Conservation (phyloP, 2,329 filamentous ascomycete species). For the Pseudophaeomoniella oleicola region DNA sequence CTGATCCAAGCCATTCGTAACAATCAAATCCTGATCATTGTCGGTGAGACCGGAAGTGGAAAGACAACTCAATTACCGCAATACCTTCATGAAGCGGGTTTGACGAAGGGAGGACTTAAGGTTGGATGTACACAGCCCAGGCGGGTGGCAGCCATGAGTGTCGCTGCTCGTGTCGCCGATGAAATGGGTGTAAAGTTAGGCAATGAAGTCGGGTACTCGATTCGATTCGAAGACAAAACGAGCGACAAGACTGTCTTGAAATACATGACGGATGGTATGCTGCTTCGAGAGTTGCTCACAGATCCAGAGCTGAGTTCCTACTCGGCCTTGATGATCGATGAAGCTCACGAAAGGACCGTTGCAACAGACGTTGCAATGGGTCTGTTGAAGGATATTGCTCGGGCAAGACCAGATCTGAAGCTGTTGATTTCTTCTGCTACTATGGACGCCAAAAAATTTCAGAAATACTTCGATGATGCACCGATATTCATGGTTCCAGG, state of each 20-base stretch:
- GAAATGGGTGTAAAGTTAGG: slow-evolving; percentile 85
- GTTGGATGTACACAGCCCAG: slow-evolving; percentile 89
- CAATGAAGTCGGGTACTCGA: slow-evolving; percentile 84
- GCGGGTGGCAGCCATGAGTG: slow-evolving; percentile 92
- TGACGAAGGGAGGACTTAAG: slow-evolving; percentile 69
- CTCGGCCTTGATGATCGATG: slow-evolving; percentile 86
- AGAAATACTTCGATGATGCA: slow-evolving; percentile 77
- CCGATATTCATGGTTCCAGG: slow-evolving; percentile 94
- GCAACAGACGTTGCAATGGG: slow-evolving; percentile 83
- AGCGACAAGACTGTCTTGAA: slow-evolving; percentile 84
- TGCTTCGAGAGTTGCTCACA: slow-evolving; percentile 77
- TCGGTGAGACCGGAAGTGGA: slow-evolving; percentile 86
- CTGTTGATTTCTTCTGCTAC: slow-evolving; percentile 88
- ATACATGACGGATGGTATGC: slow-evolving; percentile 96
- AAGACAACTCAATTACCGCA: slow-evolving; percentile 95
- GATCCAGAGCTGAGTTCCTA: slow-evolving; percentile 74
- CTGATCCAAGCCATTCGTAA: slow-evolving; percentile 76
- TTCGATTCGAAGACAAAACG: slow-evolving; percentile 87
- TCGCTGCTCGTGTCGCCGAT: slow-evolving; percentile 88
- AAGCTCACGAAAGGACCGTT: slow-evolving; percentile 88
- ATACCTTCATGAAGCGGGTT: slow-evolving; percentile 83
- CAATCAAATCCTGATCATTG: slow-evolving; percentile 78
- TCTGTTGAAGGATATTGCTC: slow-evolving; percentile 74
- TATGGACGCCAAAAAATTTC: slow-evolving; percentile 86
- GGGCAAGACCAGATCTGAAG: slow-evolving; percentile 72